Evolutionary conservation across 1,284 basidiomycete species (phyloP).

Genomic region (Ceratobasidium sp.): DNA sequence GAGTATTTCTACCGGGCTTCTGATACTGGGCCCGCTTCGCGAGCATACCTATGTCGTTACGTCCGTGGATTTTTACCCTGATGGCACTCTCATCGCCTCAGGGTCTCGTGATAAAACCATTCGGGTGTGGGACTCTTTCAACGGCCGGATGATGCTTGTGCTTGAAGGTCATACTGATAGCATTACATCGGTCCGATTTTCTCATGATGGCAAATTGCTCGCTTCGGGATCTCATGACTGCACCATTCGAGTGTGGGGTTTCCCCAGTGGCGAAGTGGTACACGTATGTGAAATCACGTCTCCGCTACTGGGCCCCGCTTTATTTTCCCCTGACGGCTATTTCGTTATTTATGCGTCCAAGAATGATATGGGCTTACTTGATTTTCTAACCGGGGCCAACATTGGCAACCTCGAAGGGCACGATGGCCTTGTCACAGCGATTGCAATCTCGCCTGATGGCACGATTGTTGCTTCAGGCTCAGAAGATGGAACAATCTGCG

Average conservation of each 20-base stretch:
- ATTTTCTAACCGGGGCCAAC: no score
- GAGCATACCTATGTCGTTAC: conserved; percentile 47
- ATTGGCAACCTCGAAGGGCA: neutral
- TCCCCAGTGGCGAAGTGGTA: neutral
- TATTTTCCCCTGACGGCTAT: no score
- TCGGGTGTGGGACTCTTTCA: neutral
- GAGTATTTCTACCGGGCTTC: neutral
- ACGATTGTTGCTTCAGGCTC: neutral
- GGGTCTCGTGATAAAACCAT: conserved; percentile 7
- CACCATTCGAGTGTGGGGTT: neutral
- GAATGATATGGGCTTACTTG: no score
- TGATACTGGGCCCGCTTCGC: neutral
- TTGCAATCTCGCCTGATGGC: neutral
- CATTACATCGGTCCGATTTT: neutral
- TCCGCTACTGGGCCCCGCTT: no score
- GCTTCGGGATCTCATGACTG: neutral
- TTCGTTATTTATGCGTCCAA: no score
- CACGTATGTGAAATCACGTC: no score
- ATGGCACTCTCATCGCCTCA: conserved; percentile 2
- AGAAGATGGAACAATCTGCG: neutral
- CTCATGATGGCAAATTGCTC: neutral
- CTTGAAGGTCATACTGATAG: neutral
- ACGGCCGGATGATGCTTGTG: neutral
- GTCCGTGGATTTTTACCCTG: conserved; percentile 3
- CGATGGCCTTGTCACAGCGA: neutral